Evolutionary conservation across 305 asterid genomes (phyloP), one percentile per base, ranked within the genome.

Genomic region (Coffea humblotiana): DNA sequence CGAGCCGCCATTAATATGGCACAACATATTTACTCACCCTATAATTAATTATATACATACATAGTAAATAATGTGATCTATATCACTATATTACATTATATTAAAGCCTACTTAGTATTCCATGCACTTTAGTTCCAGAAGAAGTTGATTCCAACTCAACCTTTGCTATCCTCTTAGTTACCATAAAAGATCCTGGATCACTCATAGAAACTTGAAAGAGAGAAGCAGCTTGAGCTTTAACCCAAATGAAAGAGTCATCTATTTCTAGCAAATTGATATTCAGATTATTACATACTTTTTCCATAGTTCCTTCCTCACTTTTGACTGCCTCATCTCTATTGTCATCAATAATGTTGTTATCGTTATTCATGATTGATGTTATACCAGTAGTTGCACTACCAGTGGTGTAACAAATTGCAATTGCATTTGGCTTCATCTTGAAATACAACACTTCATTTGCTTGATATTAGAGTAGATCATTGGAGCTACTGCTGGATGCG

Each of bases 161-260:
- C 23, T 32, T 35, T 16, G n/a, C 5, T 18, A 2, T 35, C 48
- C 35, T 14, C 0, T 6, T 29, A 66, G 35, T 29, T 29, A 0
- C 21, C 71, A 66, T 66, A 11, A 14, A 32, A 29, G 21, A 29
- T 27, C 9, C 81, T 3, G 90, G 91, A 78, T 90, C 97, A 68
- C 65, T 85, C 51, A 90, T 89, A 4, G 83, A 84, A 0, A 85
- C 85, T 23, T 83, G 85, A 52, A 92, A 85, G 2, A 91, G 82
- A 1, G 89, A 89, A 6, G 83, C 88, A 49, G 86, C 91, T 0
- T 83, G 90, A 0, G 97, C 98, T 81, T 40, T 5, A 40, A 5
- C 43, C 43, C 97, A 92, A 61, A 94, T 71, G 2, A 79, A 68
- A 1, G 95, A 85, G 52, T 94, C 96, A 3, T 94, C 97, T 0